phyloP scores from a whole-genome alignment of 306 rosid species.

The Castanea mollissima region DNA sequence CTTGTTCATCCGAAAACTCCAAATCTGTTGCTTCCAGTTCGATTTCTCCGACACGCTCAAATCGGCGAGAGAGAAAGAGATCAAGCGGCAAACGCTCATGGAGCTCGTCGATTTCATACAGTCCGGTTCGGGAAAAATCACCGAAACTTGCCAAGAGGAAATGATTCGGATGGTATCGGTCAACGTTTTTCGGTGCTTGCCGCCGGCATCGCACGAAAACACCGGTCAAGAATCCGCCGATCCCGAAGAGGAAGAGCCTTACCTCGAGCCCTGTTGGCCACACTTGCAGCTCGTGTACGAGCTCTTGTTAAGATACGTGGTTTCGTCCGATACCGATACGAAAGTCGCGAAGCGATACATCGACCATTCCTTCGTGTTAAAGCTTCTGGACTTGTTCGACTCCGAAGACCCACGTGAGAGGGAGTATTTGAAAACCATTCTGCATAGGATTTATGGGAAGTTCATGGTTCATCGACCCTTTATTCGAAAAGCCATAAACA shows the following conservation, averaged over 20 bases:
- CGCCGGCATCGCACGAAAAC: slow-evolving; percentile 82
- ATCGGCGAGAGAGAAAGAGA: slow-evolving; percentile 76
- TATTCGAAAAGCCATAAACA: slow-evolving; percentile 88
- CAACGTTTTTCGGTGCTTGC: slow-evolving; percentile 84
- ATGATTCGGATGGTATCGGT: slow-evolving; percentile 87
- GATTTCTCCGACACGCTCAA: slow-evolving; percentile 78
- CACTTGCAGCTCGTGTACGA: slow-evolving; percentile 94
- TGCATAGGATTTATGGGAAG: slow-evolving; percentile 91
- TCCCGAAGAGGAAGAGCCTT: slow-evolving; percentile 89
- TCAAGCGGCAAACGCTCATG: slow-evolving; percentile 75
- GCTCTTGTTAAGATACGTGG: slow-evolving; percentile 82
- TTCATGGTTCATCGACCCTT: slow-evolving; percentile 99
- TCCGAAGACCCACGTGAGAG: slow-evolving; percentile 93
- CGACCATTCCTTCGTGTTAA: slow-evolving; percentile 89
- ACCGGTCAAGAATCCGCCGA: slow-evolving; percentile 75
- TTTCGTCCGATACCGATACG: slow-evolving; percentile 89
- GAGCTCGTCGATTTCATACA: slow-evolving; percentile 88
- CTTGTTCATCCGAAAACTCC: slow-evolving; percentile 66
- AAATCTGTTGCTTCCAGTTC: slow-evolving; percentile 62
- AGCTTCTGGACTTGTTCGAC: slow-evolving; percentile 80
- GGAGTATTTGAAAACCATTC: slow-evolving; percentile 91
- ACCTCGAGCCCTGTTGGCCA: slow-evolving; percentile 84
- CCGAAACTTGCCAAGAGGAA: slow-evolving; percentile 83
- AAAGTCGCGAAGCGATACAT: slow-evolving; percentile 87
- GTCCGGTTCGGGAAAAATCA: slow-evolving; percentile 84